These are phyloP conservation scores for Wickerhamiella musiphila DNA, from an alignment of 805 yeast genomes.

Conservation along the genomic window DNA sequence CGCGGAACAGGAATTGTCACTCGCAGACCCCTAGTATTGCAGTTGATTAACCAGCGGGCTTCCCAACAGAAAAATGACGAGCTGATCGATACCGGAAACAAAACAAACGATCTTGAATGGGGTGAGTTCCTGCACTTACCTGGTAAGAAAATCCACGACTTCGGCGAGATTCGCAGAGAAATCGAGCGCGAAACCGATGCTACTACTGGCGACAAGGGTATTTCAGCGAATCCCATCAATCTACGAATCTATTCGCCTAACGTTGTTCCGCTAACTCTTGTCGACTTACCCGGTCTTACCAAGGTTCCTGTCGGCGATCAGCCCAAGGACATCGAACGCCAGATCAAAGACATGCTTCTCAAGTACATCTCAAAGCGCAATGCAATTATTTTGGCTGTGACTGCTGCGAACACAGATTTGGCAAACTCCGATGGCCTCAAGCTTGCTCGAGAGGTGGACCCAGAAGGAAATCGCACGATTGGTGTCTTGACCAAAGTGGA, in stretches of 20 bases:
- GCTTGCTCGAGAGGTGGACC: conserved; percentile 94
- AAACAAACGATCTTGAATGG: conserved; percentile 62
- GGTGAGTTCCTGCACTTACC: conserved; percentile 94
- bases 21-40: conserved; percentile 67
- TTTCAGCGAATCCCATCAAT: conserved; percentile 83
- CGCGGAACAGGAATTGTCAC: conserved; percentile 86
- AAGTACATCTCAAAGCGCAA: conserved; percentile 91
- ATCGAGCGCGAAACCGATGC: conserved; percentile 83
- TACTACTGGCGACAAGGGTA: conserved; percentile 65
- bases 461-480: conserved; percentile 84
- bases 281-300: conserved; percentile 93
- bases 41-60: conserved; percentile 55
- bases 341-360: conserved; percentile 81
- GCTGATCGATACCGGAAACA: conserved; percentile 18
- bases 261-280: conserved; percentile 83
- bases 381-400: conserved; percentile 86
- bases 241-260: conserved; percentile 87
- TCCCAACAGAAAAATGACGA: conserved; percentile 11
- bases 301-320: conserved; percentile 99
- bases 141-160: conserved; percentile 69
- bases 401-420: conserved; percentile 91
- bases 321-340: conserved; percentile 90
- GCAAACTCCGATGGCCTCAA: conserved; percentile 95
- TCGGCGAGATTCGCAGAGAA: conserved; percentile 76
- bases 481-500: conserved; percentile 96